Evolutionary conservation across 2,329 filamentous ascomycete genomes (phyloP).

Genomic region (Lasiodiplodia sp.): DNA sequence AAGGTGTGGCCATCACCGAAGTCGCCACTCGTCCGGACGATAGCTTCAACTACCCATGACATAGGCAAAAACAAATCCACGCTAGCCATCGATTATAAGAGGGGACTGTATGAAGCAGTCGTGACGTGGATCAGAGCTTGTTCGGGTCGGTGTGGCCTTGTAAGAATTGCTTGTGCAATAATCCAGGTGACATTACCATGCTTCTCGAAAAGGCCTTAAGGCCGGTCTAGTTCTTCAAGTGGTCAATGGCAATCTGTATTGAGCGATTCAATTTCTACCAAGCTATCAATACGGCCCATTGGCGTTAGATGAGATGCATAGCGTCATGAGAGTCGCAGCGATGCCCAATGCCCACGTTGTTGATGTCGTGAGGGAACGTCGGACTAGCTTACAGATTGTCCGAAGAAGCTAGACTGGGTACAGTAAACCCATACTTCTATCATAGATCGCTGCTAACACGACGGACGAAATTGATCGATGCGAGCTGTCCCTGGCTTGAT

Average conservation of each 20-base stretch:
- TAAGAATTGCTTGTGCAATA: neutral
- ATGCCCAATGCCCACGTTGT: neutral
- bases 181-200: slow-evolving; percentile 17
- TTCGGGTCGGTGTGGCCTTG: neutral
- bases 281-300: too few species aligned
- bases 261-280: neutral
- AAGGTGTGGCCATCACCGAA: slow-evolving; percentile 27
- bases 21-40: slow-evolving; percentile 26
- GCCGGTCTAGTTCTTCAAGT: neutral
- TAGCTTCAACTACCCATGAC: too few species aligned
- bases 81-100: too few species aligned
- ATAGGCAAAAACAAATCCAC: too few species aligned
- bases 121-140: slow-evolving; percentile 32
- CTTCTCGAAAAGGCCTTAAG: neutral
- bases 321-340: neutral
- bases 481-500: neutral
- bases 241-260: neutral
- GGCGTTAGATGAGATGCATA: neutral
- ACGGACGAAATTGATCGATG: neutral
- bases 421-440: neutral
- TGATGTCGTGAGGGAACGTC: neutral
- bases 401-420: neutral
- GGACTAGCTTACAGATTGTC: slow-evolving; percentile 5
- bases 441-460: too few species aligned
- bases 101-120: slow-evolving; percentile 6